These are phyloP conservation scores for Sporothrix schenckii DNA, from an alignment of 2,329 filamentous ascomycete genomes.

Conservation along the genomic window DNA sequence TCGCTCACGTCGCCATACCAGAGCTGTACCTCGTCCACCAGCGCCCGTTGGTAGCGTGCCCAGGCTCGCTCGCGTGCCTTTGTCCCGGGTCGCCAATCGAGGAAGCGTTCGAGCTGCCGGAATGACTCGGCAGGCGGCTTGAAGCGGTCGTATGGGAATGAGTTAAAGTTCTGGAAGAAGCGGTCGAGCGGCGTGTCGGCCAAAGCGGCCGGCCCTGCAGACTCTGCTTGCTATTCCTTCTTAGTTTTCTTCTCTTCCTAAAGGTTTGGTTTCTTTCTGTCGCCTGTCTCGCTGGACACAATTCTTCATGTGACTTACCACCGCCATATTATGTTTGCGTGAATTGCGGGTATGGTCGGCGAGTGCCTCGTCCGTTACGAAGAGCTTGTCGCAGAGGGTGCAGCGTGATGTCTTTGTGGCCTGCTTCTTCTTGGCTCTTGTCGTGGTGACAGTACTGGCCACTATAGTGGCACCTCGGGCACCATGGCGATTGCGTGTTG, in stretches of 20 bases:
- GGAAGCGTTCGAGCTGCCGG: neutral
- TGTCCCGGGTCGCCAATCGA: neutral
- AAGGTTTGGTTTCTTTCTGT: neutral
- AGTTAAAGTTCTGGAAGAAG: slow-evolving; percentile 20
- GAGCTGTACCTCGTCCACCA: slow-evolving; percentile 23
- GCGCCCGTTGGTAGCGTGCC: slow-evolving; percentile 10
- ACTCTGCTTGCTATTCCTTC: neutral
- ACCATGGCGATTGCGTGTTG: neutral
- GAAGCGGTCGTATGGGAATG: slow-evolving; percentile 21
- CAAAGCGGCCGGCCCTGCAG: neutral
- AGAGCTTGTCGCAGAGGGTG: neutral
- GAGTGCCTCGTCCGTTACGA: neutral
- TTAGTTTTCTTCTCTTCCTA: neutral
- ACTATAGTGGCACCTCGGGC: neutral
- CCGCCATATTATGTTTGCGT: neutral
- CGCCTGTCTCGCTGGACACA: neutral
- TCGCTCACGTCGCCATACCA: slow-evolving; percentile 28
- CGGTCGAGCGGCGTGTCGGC: slow-evolving; percentile 23
- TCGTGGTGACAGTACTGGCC: neutral
- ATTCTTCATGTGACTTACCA: neutral
- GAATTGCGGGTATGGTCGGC: slow-evolving; percentile 17
- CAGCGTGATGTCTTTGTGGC: neutral
- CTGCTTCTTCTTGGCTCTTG: neutral
- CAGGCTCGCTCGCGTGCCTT: neutral
- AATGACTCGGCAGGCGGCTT: slow-evolving; percentile 18